Evolutionary conservation across 176 grass and related monocot genomes (phyloP).

Genomic region (Carex parvula): DNA sequence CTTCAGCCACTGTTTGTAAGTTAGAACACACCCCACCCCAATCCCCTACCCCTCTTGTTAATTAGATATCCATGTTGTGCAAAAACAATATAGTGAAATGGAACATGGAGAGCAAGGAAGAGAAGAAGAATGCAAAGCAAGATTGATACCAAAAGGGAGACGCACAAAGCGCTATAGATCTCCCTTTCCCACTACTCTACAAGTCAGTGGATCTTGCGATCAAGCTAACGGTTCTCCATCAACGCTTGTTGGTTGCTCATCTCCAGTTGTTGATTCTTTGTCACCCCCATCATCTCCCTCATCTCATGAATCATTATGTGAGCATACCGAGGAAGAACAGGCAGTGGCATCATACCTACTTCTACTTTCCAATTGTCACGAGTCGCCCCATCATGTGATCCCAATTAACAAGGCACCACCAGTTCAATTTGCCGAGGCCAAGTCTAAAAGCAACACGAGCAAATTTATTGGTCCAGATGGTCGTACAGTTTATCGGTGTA

Average conservation of each 20-base stretch:
- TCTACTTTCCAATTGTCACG: neutral
- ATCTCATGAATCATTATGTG: conserved; percentile 5
- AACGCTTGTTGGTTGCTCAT: neutral
- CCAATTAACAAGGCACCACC: neutral
- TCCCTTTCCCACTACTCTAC: neutral
- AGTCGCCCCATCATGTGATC: neutral
- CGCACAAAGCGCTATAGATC: conserved; percentile 6
- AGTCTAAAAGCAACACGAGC: neutral
- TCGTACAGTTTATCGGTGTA: neutral
- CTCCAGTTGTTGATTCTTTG: neutral
- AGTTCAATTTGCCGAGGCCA: neutral
- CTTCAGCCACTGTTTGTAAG: neutral
- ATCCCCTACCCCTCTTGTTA: neutral
- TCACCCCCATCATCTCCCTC: neutral
- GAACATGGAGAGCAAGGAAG: neutral
- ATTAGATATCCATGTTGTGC: neutral
- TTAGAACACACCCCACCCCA: no score
- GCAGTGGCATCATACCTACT: neutral
- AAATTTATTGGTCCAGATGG: conserved; percentile 3
- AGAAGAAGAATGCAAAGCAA: neutral
- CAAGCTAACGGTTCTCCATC: neutral
- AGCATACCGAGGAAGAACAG: conserved; percentile 10
- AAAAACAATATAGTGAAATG: neutral
- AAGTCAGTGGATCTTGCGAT: neutral
- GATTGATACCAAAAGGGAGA: neutral